A percentile compares a stretch with the other conserved stretches of the same genome.
phyloP scores from a whole-genome alignment of 805 yeast species.

The Candida pseudoglaebosa region DNA sequence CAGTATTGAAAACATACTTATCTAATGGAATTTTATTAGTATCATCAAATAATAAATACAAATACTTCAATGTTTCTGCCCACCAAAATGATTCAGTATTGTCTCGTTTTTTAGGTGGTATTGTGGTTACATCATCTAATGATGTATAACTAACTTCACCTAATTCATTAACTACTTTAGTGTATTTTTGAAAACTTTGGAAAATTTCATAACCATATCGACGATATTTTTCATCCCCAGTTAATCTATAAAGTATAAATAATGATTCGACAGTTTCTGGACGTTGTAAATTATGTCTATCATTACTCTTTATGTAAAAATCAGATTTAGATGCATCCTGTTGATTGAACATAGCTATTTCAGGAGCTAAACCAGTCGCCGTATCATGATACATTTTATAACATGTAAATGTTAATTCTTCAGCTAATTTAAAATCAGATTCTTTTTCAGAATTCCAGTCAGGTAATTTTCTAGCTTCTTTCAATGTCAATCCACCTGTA shows the following conservation, averaged over 20 bases:
- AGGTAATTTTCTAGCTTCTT: slow-evolving; percentile 49
- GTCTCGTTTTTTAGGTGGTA: slow-evolving; percentile 56
- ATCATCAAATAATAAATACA: slow-evolving; percentile 73
- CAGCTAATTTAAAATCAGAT: slow-evolving; percentile 64
- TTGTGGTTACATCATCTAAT: slow-evolving; percentile 58
- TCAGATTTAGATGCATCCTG: slow-evolving; percentile 45
- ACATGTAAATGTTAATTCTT: slow-evolving; percentile 75
- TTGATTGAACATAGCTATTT: slow-evolving; percentile 78
- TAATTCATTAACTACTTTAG: slow-evolving; percentile 42
- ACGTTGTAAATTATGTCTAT: slow-evolving; percentile 82
- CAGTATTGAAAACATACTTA: slow-evolving; percentile 79
- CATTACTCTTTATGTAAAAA: slow-evolving; percentile 64
- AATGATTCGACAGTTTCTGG: slow-evolving; percentile 93
- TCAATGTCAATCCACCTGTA: slow-evolving; percentile 62
- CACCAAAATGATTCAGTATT: slow-evolving; percentile 92
- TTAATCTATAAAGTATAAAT: slow-evolving; percentile 72
- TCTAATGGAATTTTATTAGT: slow-evolving; percentile 60
- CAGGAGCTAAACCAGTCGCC: slow-evolving; percentile 80
- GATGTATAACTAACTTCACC: slow-evolving; percentile 56
- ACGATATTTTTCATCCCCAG: slow-evolving; percentile 77
- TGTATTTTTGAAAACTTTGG: slow-evolving; percentile 58
- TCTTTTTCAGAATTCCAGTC: slow-evolving; percentile 59
- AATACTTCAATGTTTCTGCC: slow-evolving; percentile 86
- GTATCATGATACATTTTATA: slow-evolving; percentile 76
- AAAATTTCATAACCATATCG: slow-evolving; percentile 89